Base-by-base conservation (phyloP, 352 stramenopile species). In the Phytophthora ohioensis region DNA sequence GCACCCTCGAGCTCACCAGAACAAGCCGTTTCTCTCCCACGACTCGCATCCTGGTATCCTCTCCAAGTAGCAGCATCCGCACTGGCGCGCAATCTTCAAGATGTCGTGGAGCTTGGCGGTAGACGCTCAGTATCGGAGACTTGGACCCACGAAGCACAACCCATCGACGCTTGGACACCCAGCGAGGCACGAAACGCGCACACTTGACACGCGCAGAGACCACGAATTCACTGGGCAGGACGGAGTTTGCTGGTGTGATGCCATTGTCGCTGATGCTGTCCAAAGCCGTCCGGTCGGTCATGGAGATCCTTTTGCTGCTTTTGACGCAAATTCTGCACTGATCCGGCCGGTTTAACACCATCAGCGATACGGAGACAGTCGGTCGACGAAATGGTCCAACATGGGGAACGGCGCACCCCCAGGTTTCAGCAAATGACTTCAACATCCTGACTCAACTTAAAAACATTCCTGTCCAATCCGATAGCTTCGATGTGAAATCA, bases 91-190 rank as follows among this genome's bases (percentile, higher is more conserved):
- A 58, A 21, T 64, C 39, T n/a, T 53, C 46, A 9, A 64, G n/a
- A 45, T 45, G 43, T 51, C 54, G 11, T 71, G 67, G 12, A 68
- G 77, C 31, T 65, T 87, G 80, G 8, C 80, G 69, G 34, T 90
- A 85, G 2, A 88, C 80, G 1, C 82, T 81, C 31, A 90, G 60
- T 5, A 85, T 78, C 4, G 84, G 84, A 17, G 80, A 76, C 68
- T 90, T 92, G 58, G 80, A 87, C 12, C 84, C 84, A 5, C 84
- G 81, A 12, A 92, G 66, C 41, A 90, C 82, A 15, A 92, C 48
- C 80, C 82, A 90, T 5, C 84, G 80, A 12, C 67, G 64, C 48
- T 80, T 84, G 5, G 80, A 68, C 42, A 90, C 69, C 81, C 84
- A 92, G 31, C 80, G 58, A 49, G 84, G 84, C 34, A 88, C 76